Evolutionary conservation across 768 basidiomycete genomes (phyloP), one percentile per base, ranked within the genome.

Genomic region (Lentinula guzmanii): DNA sequence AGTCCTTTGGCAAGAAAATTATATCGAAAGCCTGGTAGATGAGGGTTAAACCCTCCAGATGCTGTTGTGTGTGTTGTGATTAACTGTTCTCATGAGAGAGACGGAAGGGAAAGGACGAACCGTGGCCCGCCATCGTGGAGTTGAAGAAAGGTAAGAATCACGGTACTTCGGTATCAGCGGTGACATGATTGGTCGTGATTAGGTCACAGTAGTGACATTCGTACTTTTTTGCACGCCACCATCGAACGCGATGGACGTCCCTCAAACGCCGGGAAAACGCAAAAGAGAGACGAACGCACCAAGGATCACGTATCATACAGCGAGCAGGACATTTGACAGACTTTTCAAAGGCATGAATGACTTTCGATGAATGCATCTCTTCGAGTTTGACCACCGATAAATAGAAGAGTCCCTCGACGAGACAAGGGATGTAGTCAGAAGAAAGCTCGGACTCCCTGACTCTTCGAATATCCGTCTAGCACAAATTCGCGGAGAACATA

Each of bases 1-100:
- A 97, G 78, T 63, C 85, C 86, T 75, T 94, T 95, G 31, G 90
- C 83, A 34, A 95, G 80, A 72, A 93, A 85, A 62, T 82, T 84
- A 74, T 94, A 86, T 68, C 79, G 84, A 68, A 85, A 79, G 11
- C 89, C 85, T 8, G 93, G 91, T 33, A 94, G 80, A 71, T 94
- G 94, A 42, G 94, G 94, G 72, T 93, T 82, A 69, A 96, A 96
- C 65, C 93, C 95, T 75, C 87, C 75, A 67, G 79, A 87, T 86
- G 61, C 55, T 56, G 21, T 6, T 35, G 37, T 18, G 37, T 18
- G n/a, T 6, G n/a, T 37, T 39, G n/a, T 18, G 34, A 50, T 60
- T 61, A 52, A 51, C 50, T 55, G 33, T 62, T 64, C 34, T 7
- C 15, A 59, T 50, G 51, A 43, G 3, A 48, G 48, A 37, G 52